Base-by-base conservation (phyloP, 2,329 filamentous ascomycete species). In the Colletotrichum brevisporum region DNA sequence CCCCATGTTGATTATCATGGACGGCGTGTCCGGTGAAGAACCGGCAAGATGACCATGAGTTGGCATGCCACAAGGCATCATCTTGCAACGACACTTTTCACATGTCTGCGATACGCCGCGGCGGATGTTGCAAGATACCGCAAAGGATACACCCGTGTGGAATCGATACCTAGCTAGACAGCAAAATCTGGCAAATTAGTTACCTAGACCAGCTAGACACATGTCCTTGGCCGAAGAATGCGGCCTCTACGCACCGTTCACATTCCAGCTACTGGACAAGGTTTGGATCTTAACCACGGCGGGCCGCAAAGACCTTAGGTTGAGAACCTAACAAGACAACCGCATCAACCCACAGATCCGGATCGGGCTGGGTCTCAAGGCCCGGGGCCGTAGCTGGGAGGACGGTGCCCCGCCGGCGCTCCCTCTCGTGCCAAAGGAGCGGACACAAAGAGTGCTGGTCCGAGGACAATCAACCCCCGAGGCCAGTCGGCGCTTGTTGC, bases 1-100 rank as follows among this genome's bases (percentile, higher is more conserved):
- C n/a, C n/a, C 47, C 26, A 36, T 24, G 8, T 26, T 27, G 13
- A n/a, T 36, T 36, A 36, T 36, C 48, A 15, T 36, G 31, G 56
- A 52, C 55, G 67, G 67, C 55, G 60, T 61, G 41, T n/a, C 66
- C 66, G 62, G 60, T 18, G 21, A 50, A 50, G n/a, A 43, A n/a
- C 15, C 16, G 16, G 41, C 41, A 43, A n/a, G 41, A n/a, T 43
- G 15, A 43, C 15, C 5, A 43, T n/a, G 41, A n/a, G 41, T 43
- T 43, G 41, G 16, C 41, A n/a, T 15, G 13, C 41, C 6, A 15
- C 10, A 4, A 43, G 41, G 41, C 41, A 43, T 12, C 41, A n/a
- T 15, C 41, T 15, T 12, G 41, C 41, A n/a, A 43, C 5, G 41
- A 8, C 41, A 5, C 41, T 43, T n/a, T 43, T n/a, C 41, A 43